Percentiles rank a stretch among this genome's conserved stretches.
Conservation (phyloP, 495 filamentous ascomycete species). For the Jackrogersella minutella region DNA sequence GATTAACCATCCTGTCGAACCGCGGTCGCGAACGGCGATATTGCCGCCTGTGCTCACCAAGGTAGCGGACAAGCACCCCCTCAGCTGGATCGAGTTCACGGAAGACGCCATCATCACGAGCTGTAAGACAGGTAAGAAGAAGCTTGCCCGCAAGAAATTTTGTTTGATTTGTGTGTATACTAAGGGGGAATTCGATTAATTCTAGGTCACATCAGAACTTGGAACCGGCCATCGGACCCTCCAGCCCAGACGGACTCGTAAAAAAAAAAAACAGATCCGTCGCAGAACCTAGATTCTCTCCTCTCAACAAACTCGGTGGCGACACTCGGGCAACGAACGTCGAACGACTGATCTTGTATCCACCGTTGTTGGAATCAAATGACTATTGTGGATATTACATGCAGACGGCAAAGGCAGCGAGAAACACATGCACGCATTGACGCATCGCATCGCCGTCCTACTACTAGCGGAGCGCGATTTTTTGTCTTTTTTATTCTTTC, state of each 20-base stretch:
- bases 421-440: background rate
- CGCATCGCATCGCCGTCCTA: background rate
- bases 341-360: conserved; percentile 19
- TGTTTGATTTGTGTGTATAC: conserved; percentile 14
- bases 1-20: conserved; percentile 80
- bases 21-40: conserved; percentile 79
- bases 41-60: conserved; percentile 96
- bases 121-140: conserved; percentile 77
- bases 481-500: too few relatives aligned
- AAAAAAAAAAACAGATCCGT: conserved; percentile 3
- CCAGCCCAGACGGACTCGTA: conserved; percentile 31
- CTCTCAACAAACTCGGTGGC: background rate
- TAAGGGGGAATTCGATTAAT: conserved; percentile 25
- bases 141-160: background rate
- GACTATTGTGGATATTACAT: conserved; percentile 5
- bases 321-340: conserved; percentile 1
- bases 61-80: conserved; percentile 81
- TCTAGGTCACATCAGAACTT: conserved; percentile 85
- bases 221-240: conserved; percentile 71
- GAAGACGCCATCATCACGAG: conserved; percentile 92
- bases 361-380: conserved; percentile 12
- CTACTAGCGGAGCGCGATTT: conserved; percentile 20
- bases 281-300: background rate
- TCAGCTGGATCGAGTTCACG: conserved; percentile 89
- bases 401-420: background rate